Percentiles rank a stretch among this genome's conserved stretches.
Conservation (phyloP, 2,329 filamentous ascomycete genomes). For the Dothistroma septosporum region DNA sequence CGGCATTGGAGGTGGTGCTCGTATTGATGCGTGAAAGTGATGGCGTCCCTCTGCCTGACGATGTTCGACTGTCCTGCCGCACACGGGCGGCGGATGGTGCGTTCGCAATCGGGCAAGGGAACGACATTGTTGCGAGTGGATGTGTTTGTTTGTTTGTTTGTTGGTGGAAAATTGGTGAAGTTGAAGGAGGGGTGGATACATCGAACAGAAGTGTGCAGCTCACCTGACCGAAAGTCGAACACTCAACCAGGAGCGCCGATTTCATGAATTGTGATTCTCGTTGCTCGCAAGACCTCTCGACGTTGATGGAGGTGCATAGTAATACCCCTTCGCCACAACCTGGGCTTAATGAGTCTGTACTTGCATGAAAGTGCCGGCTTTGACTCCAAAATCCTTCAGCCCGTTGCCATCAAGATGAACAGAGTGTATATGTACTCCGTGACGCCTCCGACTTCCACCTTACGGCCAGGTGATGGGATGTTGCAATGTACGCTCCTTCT, state of each 20-base stretch:
- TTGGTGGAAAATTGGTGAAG: background rate
- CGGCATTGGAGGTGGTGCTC: background rate
- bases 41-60: background rate
- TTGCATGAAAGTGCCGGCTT: background rate
- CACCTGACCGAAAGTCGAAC: background rate
- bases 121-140: slow-evolving; percentile 1
- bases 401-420: background rate
- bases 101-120: background rate
- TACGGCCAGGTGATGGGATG: background rate
- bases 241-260: background rate
- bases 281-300: background rate
- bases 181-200: background rate
- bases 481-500: background rate
- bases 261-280: background rate
- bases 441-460: background rate
- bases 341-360: background rate
- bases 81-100: background rate
- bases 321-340: background rate
- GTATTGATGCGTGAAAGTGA: background rate
- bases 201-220: background rate
- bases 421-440: background rate
- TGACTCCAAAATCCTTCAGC: background rate
- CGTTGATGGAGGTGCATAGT: slow-evolving; percentile 2
- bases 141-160: background rate
- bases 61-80: background rate